A percentile compares a stretch with the other conserved stretches of the same genome.
Conservation (phyloP, 768 basidiomycete species). For the Suillus placidus region DNA sequence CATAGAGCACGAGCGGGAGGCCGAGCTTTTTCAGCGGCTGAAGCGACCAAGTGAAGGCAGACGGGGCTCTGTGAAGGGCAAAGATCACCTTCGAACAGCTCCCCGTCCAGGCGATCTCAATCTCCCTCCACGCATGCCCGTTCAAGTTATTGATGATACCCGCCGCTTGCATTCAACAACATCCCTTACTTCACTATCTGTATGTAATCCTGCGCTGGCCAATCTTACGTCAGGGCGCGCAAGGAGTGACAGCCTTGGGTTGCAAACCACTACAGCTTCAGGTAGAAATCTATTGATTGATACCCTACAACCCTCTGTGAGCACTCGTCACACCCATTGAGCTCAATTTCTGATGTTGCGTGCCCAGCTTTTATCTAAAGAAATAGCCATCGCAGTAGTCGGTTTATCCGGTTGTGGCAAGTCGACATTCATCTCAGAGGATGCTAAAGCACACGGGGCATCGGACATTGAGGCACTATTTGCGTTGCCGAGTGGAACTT, state of each 20-base stretch:
- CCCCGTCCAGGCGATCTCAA: conserved; percentile 62
- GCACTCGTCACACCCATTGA: conserved; percentile 10
- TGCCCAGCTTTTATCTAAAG: conserved; percentile 30
- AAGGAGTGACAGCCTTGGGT: conserved; percentile 65
- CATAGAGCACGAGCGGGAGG: conserved; percentile 50
- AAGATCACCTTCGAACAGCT: conserved; percentile 43
- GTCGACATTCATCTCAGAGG: conserved; percentile 77
- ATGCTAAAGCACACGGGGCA: conserved; percentile 64
- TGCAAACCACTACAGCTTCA: conserved; percentile 34
- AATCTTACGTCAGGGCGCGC: conserved; percentile 46
- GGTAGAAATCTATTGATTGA: conserved; percentile 24
- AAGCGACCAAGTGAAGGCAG: conserved; percentile 44
- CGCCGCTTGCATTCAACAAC: conserved; percentile 42
- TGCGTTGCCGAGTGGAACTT: conserved; percentile 32
- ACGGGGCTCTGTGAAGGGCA: conserved; percentile 50
- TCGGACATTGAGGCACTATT: conserved; percentile 42
- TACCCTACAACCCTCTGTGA: conserved; percentile 27
- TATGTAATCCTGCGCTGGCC: conserved; percentile 30
- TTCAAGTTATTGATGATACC: conserved; percentile 41
- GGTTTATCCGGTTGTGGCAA: conserved; percentile 85
- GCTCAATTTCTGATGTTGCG: conserved; percentile 13
- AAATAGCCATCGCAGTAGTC: conserved; percentile 72
- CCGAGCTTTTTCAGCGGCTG: conserved; percentile 53
- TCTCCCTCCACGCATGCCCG: conserved; percentile 57
- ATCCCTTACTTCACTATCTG: conserved; percentile 41